Evolutionary conservation across 805 yeast species (phyloP), one percentile per base, ranked within the genome.

Genomic region (Lipomyces mesembrius): DNA sequence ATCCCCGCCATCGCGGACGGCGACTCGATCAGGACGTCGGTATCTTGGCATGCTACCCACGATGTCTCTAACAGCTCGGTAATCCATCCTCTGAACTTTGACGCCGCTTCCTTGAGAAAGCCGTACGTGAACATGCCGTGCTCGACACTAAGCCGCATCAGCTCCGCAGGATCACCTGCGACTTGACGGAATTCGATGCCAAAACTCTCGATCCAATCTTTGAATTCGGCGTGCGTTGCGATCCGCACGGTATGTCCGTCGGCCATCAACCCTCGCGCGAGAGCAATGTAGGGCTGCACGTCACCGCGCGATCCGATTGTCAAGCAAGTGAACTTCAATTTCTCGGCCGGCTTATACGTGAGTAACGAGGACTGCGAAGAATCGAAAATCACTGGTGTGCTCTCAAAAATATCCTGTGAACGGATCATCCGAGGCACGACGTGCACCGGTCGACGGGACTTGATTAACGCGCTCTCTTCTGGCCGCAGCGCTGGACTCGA

Each of bases 301-400:
- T 94, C 98, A 43, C 98, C 98, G 66, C 98, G 83, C 0, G 97
- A 92, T 0, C 98, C 98, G 73, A 94, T 94, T 0, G 98, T 94
- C 65, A 94, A 78, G 59, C 92, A 79, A 0, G 90, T 88, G 74
- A 93, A 84, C 35, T 83, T 83, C 72, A 83, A 84, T 1, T 86
- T 77, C 60, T 84, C 82, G 0, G 81, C 75, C 0, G 96, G 90
- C 64, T 80, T 82, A 52, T 62, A 32, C 25, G 58, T 9, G 57
- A 68, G 20, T 37, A 56, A 5, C 9, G 60, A 43, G 25, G 65
- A 79, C 0, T 91, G 90, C 3, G 62, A 14, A 5, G 60, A 39
- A 25, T 64, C 70, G 35, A 62, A 68, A n/a, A 69, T 57, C 25
- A 66, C 35, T 32, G 67, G 68, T 17, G 70, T 39, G 52, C 27